Conservation (phyloP, 2,329 filamentous ascomycete species). For the Cyanodermella asteris region DNA sequence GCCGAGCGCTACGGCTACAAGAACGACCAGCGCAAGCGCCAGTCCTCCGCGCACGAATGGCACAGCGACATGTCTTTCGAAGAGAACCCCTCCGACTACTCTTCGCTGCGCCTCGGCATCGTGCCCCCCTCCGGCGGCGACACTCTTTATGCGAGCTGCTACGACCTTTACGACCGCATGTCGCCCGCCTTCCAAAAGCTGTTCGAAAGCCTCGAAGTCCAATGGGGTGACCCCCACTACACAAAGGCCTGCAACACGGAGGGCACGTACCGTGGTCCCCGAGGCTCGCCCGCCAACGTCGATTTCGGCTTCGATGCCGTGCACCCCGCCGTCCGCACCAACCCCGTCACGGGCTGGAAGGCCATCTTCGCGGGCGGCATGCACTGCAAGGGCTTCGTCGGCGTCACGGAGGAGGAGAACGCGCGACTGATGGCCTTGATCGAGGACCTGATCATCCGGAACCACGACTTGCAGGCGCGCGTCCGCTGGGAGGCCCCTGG, state of each 20-base stretch:
- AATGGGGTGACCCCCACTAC: conserved; percentile 28
- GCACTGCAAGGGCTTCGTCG: conserved; percentile 15
- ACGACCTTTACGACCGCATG: conserved; percentile 33
- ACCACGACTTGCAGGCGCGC: conserved; percentile 21
- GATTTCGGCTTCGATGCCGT: conserved; percentile 28
- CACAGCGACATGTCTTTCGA: conserved; percentile 34
- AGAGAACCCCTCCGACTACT: conserved; percentile 30
- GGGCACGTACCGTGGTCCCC: conserved; percentile 21
- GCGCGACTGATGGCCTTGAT: conserved; percentile 15
- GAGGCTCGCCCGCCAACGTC: conserved; percentile 36
- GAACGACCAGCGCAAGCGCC: conserved; percentile 15
- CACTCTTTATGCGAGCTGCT: conserved; percentile 28
- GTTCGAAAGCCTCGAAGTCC: conserved; percentile 28
- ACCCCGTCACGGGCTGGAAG: conserved; percentile 21
- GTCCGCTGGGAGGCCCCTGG: conserved; percentile 17
- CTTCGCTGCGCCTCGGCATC: conserved; percentile 28
- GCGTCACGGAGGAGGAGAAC: conserved; percentile 14
- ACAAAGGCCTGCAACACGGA: conserved; percentile 26
- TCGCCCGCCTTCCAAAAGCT: conserved; percentile 26
- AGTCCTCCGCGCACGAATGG: conserved; percentile 25
- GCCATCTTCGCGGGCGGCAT: conserved; percentile 15
- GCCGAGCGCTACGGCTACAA: conserved; percentile 22
- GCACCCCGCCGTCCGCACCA: conserved; percentile 34
- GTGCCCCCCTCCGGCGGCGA: conserved; percentile 27
- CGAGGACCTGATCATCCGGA: conserved; percentile 17